Evolutionary conservation across 2,329 filamentous ascomycete species (phyloP), one percentile per base, ranked within the genome.

Genomic region (Pseudovirgaria hyperparasitica): DNA sequence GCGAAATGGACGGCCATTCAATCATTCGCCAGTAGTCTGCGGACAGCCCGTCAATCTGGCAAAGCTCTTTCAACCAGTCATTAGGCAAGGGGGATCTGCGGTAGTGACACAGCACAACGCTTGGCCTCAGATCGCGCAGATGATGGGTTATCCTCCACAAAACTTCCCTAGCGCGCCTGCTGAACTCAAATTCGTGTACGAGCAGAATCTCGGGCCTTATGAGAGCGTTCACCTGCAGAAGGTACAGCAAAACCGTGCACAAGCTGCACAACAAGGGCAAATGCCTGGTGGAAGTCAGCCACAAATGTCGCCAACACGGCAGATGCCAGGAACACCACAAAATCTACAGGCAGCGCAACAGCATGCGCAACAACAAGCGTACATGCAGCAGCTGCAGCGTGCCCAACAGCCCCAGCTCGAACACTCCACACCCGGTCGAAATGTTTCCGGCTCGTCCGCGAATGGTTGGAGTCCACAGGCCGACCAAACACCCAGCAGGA

Each of bases 41-140:
- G 80, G 84, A 28, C 74, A 82, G 8, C 70, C 69, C 0, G 63
- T 96, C 19, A 77, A 78, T 41, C 57, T 94, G 9, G 70, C 82
- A 45, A 69, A 76, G 34, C 62, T 96, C 3, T 96, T 92, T 50
- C 72, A 77, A 34, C 63, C 72, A 0, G 81, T 93, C 2, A 69
- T 76, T 39, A 86, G 80, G 41, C 65, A 70, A 38, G 82, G 81
- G 14, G 85, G 85, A 5, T 90, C 78, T 30, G 80, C 78, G 40
- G 72, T 67, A 33, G 72, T 92, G 3, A 76, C 72, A 0, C 66
- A 69, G 14, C 62, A 63, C 14, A 81, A 82, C 36, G 64, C 67
- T 31, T 96, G 90, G 90, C 62, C 65, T 2, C 67, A 73, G 26
- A 63, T 94, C 29, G 76, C 82, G 1, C 39, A 72, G 14, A 50